A percentile compares a stretch with the other conserved stretches of the same genome.
phyloP scores from a whole-genome alignment of 2,329 filamentous ascomycete genomes.

The Penicillium oxalicum region DNA sequence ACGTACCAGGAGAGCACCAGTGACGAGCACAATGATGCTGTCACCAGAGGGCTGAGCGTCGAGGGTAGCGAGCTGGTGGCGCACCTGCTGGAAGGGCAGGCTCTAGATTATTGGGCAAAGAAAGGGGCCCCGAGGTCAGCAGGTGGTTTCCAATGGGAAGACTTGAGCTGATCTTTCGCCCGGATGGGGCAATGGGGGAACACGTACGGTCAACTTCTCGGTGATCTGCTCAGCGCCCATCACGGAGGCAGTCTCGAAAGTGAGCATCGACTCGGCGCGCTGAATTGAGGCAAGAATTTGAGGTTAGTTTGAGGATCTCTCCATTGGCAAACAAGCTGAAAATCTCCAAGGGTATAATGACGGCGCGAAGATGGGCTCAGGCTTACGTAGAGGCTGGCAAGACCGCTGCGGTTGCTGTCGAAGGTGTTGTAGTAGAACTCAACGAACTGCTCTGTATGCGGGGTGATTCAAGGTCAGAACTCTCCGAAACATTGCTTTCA shows the following conservation, averaged over 20 bases:
- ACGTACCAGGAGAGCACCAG: slow-evolving; percentile 73
- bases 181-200: neutral
- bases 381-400: slow-evolving; percentile 75
- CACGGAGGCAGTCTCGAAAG: slow-evolving; percentile 69
- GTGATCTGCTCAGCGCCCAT: slow-evolving; percentile 62
- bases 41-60: slow-evolving; percentile 74
- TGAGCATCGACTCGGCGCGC: slow-evolving; percentile 84
- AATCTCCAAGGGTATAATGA: no score
- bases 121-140: slow-evolving; percentile 6
- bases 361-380: neutral
- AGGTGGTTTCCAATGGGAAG: neutral
- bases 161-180: no score
- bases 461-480: slow-evolving; percentile 14
- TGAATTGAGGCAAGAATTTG: slow-evolving; percentile 33
- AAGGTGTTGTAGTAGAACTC: slow-evolving; percentile 87
- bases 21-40: slow-evolving; percentile 80
- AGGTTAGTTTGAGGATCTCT: neutral
- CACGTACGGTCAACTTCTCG: slow-evolving; percentile 72
- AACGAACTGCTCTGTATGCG: slow-evolving; percentile 70
- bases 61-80: slow-evolving; percentile 68
- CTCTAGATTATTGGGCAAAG: slow-evolving; percentile 43
- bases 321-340: no score
- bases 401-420: slow-evolving; percentile 61
- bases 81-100: slow-evolving; percentile 75
- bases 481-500: no score